phyloP scores from a whole-genome alignment of 163 green algal species.

The Botryococcus braunii region DNA sequence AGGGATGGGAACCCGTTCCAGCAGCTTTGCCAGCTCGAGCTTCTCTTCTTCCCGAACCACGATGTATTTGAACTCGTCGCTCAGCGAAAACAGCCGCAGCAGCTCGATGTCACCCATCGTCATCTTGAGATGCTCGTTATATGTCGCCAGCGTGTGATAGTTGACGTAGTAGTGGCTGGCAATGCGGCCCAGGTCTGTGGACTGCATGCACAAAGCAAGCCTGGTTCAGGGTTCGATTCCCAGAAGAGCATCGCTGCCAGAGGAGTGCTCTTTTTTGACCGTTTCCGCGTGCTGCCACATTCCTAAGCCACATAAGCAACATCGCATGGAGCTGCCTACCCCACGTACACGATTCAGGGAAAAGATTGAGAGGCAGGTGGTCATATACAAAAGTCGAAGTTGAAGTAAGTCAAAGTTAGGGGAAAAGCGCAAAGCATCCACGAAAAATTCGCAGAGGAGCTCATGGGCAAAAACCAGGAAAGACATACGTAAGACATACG shows the following conservation, averaged over 20 bases:
- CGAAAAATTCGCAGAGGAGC: too few relatives aligned
- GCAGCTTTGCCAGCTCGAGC: conserved; percentile 93
- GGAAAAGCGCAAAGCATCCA: too few relatives aligned
- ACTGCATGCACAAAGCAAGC: conserved; percentile 29
- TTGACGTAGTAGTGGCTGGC: conserved; percentile 95
- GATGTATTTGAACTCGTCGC: conserved; percentile 87
- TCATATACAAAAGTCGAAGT: too few relatives aligned
- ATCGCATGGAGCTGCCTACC: too few relatives aligned
- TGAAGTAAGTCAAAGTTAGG: too few relatives aligned
- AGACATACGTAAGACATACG: too few relatives aligned
- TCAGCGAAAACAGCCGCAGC: conserved; percentile 77
- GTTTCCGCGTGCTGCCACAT: too few relatives aligned
- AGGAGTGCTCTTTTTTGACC: background rate
- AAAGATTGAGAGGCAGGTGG: too few relatives aligned
- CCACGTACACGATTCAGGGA: too few relatives aligned
- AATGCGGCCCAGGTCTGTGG: conserved; percentile 93
- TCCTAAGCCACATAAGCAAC: too few relatives aligned
- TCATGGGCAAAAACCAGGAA: too few relatives aligned
- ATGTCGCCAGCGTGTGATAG: conserved; percentile 85
- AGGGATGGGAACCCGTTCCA: conserved; percentile 94
- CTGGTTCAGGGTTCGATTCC: background rate
- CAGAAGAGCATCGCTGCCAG: background rate
- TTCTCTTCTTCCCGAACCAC: conserved; percentile 87
- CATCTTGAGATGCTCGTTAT: conserved; percentile 91
- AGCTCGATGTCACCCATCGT: conserved; percentile 95